Base-by-base conservation (phyloP, 768 basidiomycete species). In the Clathrus columnatus region DNA sequence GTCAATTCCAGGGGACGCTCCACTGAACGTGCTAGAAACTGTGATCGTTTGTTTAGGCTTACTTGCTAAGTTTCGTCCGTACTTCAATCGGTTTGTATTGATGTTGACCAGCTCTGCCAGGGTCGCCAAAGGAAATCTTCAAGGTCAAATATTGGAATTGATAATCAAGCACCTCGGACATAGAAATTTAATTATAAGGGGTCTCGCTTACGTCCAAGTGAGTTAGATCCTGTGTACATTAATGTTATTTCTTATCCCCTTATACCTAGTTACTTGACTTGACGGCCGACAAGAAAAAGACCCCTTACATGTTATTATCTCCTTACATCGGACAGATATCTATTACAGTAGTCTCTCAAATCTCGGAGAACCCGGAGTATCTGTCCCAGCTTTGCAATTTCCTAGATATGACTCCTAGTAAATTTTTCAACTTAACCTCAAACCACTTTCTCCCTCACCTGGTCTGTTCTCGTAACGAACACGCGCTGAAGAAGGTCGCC, bases 311-410 rank as follows among this genome's bases (percentile, higher is more conserved):
- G 14, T 73, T 93, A 44, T 65, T 90, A 14, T 75, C 78, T 6
- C 91, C 89, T 1, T 84, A 85, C 65, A 72, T 91, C 57, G 74
- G 80, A 27, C 72, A 77, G 30, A 75, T 94, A 41, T 81, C 84
- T 1, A 78, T 82, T 1, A 82, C 81, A 58, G 72, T 91, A 26
- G 74, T 87, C 21, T 70, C 73, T 18, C 78, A 79, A 18, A 73
- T 86, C 53, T 74, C 73, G 50, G 73, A 73, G 2, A 79, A 85
- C 30, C 86, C 85, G 0, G 69, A 68, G 21, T 67, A 85, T 11
- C 67, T 94, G 7, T 47, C 66, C 3, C 87, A 91, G 62, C 71
- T 76, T 1, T 88, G 88, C 66, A 78, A 78, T n/a, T 78, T 91
- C 60, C 72, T 91, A 62, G 74, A 75, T 8, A 73, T 81, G 29